A percentile compares a stretch with the other conserved stretches of the same genome.
These are phyloP conservation scores for Gamarada debralockiae DNA, from an alignment of 495 filamentous ascomycete genomes.

Conservation along the genomic window DNA sequence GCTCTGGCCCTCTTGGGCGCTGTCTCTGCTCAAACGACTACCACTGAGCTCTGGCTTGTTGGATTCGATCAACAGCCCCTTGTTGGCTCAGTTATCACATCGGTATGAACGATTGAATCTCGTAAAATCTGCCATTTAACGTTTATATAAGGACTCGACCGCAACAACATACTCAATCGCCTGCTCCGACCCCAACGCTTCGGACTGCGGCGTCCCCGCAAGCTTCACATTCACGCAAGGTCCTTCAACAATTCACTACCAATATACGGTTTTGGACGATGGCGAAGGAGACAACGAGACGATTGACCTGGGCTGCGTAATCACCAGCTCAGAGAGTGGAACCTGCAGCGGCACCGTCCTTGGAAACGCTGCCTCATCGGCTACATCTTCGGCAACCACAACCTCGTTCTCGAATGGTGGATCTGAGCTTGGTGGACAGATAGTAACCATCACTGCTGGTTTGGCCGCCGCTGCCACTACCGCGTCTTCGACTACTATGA, in stretches of 20 bases:
- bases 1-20: slow-evolving; percentile 6
- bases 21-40: slow-evolving; percentile 7
- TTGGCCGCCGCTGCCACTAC: not conserved
- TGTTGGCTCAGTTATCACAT: slow-evolving; percentile 12
- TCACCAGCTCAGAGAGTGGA: slow-evolving; percentile 10
- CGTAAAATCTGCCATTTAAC: not conserved
- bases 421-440: not conserved
- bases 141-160: slow-evolving; percentile 7
- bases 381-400: not conserved
- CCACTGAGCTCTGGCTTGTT: not conserved
- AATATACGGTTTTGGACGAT: not conserved
- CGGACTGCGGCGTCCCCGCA: slow-evolving; percentile 8
- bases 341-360: slow-evolving; percentile 2
- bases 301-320: slow-evolving; percentile 7
- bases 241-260: slow-evolving; percentile 12
- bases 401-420: slow-evolving; percentile 2
- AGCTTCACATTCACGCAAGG: slow-evolving; percentile 18
- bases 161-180: slow-evolving; percentile 16
- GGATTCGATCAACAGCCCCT: slow-evolving; percentile 14
- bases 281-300: not conserved
- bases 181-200: not conserved
- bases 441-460: slow-evolving; percentile 13
- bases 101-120: slow-evolving; percentile 6
- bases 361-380: not conserved
- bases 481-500: not conserved